Evolutionary conservation across 495 filamentous ascomycete species (phyloP).

Genomic region (Penicillium coprophilum): DNA sequence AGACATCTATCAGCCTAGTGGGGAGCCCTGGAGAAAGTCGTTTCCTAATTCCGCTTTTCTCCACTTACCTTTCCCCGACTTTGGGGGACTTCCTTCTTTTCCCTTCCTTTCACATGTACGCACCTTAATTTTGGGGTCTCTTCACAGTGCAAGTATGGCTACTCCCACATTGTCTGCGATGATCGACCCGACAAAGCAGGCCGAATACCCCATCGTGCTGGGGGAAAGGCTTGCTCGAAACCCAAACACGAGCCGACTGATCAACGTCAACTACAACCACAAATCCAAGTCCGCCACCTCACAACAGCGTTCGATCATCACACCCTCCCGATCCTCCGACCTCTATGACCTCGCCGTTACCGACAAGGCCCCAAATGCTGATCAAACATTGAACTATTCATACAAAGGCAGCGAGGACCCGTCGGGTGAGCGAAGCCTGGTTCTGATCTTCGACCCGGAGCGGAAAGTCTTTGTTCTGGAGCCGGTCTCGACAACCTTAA

Average conservation of each 20-base stretch:
- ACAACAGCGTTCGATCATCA: slow-evolving; percentile 43
- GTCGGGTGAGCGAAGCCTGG: slow-evolving; percentile 40
- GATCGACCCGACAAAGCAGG: slow-evolving; percentile 52
- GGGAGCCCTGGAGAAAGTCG: slow-evolving; percentile 2
- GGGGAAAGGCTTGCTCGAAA: slow-evolving; percentile 40
- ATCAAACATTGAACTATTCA: slow-evolving; percentile 44
- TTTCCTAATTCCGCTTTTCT: neutral
- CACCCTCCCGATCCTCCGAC: slow-evolving; percentile 37
- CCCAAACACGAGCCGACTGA: slow-evolving; percentile 25
- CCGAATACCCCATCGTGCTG: slow-evolving; percentile 48
- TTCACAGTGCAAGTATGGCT: slow-evolving; percentile 32
- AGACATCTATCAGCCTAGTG: neutral
- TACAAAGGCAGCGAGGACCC: slow-evolving; percentile 54
- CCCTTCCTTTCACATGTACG: neutral
- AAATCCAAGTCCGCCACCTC: slow-evolving; percentile 49
- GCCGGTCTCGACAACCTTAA: slow-evolving; percentile 49
- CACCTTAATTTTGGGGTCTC: neutral
- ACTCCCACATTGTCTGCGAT: slow-evolving; percentile 40
- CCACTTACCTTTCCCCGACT: slow-evolving; percentile 12
- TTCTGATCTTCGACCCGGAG: slow-evolving; percentile 53
- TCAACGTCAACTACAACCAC: slow-evolving; percentile 55
- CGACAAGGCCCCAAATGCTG: slow-evolving; percentile 47
- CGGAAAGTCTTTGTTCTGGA: slow-evolving; percentile 54
- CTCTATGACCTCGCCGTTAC: slow-evolving; percentile 51
- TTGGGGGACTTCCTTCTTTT: neutral